These are phyloP conservation scores for Ogataea degrootiae DNA, from an alignment of 805 yeast species.

Conservation along the genomic window DNA sequence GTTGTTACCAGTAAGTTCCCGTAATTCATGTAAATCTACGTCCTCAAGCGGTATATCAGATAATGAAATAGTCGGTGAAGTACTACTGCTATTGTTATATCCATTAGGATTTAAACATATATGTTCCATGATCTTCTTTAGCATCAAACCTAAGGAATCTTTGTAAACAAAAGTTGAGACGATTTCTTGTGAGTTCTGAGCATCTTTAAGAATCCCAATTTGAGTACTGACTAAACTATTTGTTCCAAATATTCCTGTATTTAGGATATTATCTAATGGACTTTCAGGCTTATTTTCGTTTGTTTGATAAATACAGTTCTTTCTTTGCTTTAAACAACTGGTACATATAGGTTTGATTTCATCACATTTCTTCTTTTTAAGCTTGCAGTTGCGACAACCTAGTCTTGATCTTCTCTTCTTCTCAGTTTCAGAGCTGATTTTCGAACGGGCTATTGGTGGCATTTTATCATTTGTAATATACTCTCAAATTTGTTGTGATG, in stretches of 20 bases:
- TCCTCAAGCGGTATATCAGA: background rate
- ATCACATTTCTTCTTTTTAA: constrained; percentile 38
- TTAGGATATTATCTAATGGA: background rate
- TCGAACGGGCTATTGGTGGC: too few relatives aligned
- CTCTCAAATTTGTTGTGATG: too few relatives aligned
- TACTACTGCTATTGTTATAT: background rate
- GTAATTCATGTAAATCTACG: background rate
- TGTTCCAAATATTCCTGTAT: background rate
- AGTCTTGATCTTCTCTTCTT: constrained; percentile 15
- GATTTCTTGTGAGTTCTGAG: background rate
- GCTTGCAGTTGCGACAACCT: constrained; percentile 41
- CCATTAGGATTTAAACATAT: background rate
- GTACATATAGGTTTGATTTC: constrained; percentile 22
- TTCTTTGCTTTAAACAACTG: constrained; percentile 16
- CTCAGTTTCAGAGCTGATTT: too few relatives aligned
- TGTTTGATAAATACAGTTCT: background rate
- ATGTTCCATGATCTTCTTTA: background rate
- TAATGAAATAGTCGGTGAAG: background rate
- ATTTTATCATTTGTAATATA: too few relatives aligned
- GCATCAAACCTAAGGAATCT: background rate
- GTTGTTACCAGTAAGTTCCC: background rate
- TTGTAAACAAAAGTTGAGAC: background rate
- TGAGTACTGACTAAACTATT: too few relatives aligned
- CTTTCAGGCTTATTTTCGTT: background rate
- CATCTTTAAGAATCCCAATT: background rate